These are phyloP conservation scores for Blastobotrys mokoenaii DNA, from an alignment of 805 yeast species.

Conservation along the genomic window DNA sequence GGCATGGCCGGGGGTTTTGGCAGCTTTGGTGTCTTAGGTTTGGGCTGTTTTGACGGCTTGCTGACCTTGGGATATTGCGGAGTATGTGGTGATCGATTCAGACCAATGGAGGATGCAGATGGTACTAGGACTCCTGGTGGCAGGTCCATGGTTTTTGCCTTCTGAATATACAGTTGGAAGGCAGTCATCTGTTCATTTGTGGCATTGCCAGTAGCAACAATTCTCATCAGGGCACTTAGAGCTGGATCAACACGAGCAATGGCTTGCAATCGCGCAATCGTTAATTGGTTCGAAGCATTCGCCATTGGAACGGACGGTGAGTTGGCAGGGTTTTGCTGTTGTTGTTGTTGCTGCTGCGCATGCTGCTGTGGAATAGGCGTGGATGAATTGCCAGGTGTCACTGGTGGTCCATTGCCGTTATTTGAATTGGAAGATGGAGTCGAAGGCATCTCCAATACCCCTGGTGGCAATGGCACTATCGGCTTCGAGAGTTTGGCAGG, in stretches of 20 bases:
- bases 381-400: neutral
- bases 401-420: neutral
- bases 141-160: constrained; percentile 46
- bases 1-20: constrained; percentile 11
- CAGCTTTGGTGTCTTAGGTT: constrained; percentile 7
- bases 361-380: neutral
- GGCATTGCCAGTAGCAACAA: constrained; percentile 80
- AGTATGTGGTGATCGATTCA: neutral
- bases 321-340: neutral
- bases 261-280: constrained; percentile 77
- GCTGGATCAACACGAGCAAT: constrained; percentile 69
- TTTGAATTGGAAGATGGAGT: too few species aligned
- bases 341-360: constrained; percentile 1
- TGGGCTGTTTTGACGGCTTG: constrained; percentile 11
- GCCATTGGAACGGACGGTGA: constrained; percentile 7
- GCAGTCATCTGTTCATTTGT: constrained; percentile 59
- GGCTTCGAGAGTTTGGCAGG: neutral
- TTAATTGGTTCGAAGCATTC: constrained; percentile 45
- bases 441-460: too few species aligned
- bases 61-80: constrained; percentile 11
- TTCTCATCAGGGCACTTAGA: constrained; percentile 65
- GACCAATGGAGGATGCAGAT: neutral
- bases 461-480: neutral
- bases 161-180: constrained; percentile 72
- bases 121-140: neutral